Percentiles rank a stretch among this genome's conserved stretches.
phyloP scores from a whole-genome alignment of 805 yeast species.

The Candida pini region DNA sequence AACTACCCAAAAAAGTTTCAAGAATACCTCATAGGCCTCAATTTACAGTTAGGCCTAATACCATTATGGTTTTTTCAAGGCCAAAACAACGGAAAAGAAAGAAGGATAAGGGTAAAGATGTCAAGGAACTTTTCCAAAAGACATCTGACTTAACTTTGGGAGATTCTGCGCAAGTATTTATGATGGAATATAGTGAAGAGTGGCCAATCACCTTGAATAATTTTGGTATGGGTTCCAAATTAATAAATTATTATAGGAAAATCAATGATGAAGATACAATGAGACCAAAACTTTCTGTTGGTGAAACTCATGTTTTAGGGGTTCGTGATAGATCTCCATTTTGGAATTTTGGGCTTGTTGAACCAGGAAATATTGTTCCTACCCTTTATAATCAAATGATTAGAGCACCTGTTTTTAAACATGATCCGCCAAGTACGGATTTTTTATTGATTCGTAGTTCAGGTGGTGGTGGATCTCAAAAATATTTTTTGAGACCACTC shows the following conservation, averaged over 20 bases:
- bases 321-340: constrained; percentile 94
- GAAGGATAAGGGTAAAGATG: constrained; percentile 80
- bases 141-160: constrained; percentile 77
- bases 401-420: constrained; percentile 90
- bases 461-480: constrained; percentile 65
- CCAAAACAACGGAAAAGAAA: constrained; percentile 76
- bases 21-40: constrained; percentile 77
- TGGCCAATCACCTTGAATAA: constrained; percentile 75
- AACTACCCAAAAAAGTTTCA: constrained; percentile 56
- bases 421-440: constrained; percentile 73
- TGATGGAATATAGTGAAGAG: constrained; percentile 89
- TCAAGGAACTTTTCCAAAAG: constrained; percentile 63
- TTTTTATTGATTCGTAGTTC: constrained; percentile 75
- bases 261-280: constrained; percentile 71
- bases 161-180: constrained; percentile 71
- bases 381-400: constrained; percentile 87
- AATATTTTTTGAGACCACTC: constrained; percentile 63
- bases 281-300: constrained; percentile 82
- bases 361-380: constrained; percentile 89
- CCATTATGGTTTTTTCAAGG: constrained; percentile 69
- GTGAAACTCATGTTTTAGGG: constrained; percentile 95
- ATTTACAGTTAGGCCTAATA: constrained; percentile 72
- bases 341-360: constrained; percentile 98
- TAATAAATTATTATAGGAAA: constrained; percentile 90
- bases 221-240: constrained; percentile 93